A percentile compares a stretch with the other conserved stretches of the same genome.
phyloP scores from a whole-genome alignment of 345 rosid species.

The Isatis tinctoria region DNA sequence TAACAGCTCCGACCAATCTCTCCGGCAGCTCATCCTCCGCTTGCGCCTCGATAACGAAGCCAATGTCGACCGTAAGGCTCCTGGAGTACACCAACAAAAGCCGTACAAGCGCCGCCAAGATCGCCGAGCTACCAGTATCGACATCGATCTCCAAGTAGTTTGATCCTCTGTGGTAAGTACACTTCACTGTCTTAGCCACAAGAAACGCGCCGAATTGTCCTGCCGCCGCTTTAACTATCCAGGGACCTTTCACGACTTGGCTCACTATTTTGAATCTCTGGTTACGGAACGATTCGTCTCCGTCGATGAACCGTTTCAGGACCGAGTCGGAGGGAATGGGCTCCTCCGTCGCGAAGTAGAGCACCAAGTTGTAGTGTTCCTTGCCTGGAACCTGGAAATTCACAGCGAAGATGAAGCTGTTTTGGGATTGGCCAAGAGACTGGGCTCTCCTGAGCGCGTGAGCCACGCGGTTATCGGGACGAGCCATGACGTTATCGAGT shows the following conservation, averaged over 20 bases:
- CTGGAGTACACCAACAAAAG: slow-evolving; percentile 50
- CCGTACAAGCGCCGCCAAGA: slow-evolving; percentile 48
- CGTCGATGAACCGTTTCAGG: slow-evolving; percentile 54
- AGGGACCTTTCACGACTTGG: slow-evolving; percentile 73
- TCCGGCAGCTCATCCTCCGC: slow-evolving; percentile 78
- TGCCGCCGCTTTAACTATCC: slow-evolving; percentile 67
- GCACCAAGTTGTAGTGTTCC: slow-evolving; percentile 57
- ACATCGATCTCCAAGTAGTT: slow-evolving; percentile 82
- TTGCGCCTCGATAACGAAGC: slow-evolving; percentile 69
- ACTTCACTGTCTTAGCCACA: slow-evolving; percentile 53
- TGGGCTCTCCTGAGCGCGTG: slow-evolving; percentile 50
- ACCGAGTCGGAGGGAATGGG: slow-evolving; percentile 55
- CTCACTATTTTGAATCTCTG: slow-evolving; percentile 72
- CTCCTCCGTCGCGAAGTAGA: slow-evolving; percentile 61
- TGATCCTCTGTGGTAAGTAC: slow-evolving; percentile 59
- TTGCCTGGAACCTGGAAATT: slow-evolving; percentile 69
- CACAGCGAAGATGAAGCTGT: slow-evolving; percentile 66
- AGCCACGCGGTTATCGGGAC: slow-evolving; percentile 68
- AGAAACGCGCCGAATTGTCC: slow-evolving; percentile 70
- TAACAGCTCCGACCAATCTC: slow-evolving; percentile 63
- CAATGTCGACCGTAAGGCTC: slow-evolving; percentile 58
- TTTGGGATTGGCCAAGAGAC: slow-evolving; percentile 47
- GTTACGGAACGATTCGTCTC: slow-evolving; percentile 54
- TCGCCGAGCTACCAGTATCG: slow-evolving; percentile 57
- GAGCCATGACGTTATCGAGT: slow-evolving; percentile 66